Base-by-base conservation (phyloP, 495 filamentous ascomycete species). In the Friedmanniomyces simplex region DNA sequence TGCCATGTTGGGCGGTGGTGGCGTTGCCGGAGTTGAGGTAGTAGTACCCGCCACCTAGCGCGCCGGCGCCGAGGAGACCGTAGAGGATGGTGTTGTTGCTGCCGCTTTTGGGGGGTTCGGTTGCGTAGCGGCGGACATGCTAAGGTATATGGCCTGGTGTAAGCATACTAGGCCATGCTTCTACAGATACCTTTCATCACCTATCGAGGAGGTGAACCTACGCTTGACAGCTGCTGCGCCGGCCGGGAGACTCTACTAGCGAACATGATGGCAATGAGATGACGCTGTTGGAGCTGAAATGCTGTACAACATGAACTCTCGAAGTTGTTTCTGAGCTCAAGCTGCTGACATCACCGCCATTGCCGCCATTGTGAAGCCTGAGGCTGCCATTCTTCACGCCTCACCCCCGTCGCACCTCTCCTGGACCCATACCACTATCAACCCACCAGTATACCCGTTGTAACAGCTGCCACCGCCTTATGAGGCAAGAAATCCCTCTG, bases 71-170 rank as follows among this genome's bases (percentile, higher is more conserved):
- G 20, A 67, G 5, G 56, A 47, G 52, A 32, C 49, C 61, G 54
- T 61, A 64, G n/a, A 68, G 50, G 13, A 62, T 24, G 13, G 51
- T 57, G 45, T 65, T 66, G 49, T 55, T 61, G 37, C 61, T 53
- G 47, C 59, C 56, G 51, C 58, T 58, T 47, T 62, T 58, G 30
- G 69, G 58, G 10, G 69, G 41, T 7, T 70, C 71, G 42, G 67
- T 69, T 7, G 71, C 71, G 37, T 72, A 73, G 37, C 68, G 69
- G 47, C 71, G 71, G 63, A 71, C 66, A 36, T 69, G 63, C 71
- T 73, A n/a, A n/a, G n/a, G n/a, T n/a, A n/a, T n/a, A n/a, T 54
- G 51, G 21, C 37, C 6, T 25, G 13, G 26, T 32, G 20, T 25
- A 41, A 50, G 39, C n/a, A 49, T 39, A 22, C 46, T 8, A 22